Evolutionary conservation across 2,329 filamentous ascomycete genomes (phyloP).

Genomic region (Aureobasidium subglaciale): DNA sequence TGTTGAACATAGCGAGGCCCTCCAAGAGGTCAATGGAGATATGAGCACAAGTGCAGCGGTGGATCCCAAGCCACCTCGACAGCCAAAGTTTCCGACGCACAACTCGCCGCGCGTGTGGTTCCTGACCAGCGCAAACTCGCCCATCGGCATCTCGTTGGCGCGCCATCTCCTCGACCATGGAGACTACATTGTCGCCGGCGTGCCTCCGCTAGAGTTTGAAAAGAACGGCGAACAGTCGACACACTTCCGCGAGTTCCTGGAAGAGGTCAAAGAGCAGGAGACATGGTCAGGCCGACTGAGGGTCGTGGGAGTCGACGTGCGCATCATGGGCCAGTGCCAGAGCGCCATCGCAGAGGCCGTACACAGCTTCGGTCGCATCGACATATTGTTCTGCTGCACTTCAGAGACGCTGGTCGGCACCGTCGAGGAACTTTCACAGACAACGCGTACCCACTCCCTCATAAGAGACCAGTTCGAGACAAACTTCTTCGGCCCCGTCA

Average conservation of each 20-base stretch:
- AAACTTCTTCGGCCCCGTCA: constrained; percentile 92
- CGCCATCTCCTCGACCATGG: constrained; percentile 80
- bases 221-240: constrained; percentile 59
- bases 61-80: constrained; percentile 27
- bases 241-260: constrained; percentile 73
- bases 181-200: constrained; percentile 79
- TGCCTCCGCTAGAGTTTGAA: constrained; percentile 72
- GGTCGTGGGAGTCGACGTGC: constrained; percentile 52
- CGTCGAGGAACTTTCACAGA: constrained; percentile 80
- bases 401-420: constrained; percentile 85
- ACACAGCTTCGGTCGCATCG: constrained; percentile 74
- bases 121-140: constrained; percentile 77
- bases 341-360: constrained; percentile 83
- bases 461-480: constrained; percentile 88
- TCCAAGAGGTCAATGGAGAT: constrained; percentile 1
- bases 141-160: constrained; percentile 74
- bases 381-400: constrained; percentile 84
- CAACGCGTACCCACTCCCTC: constrained; percentile 64
- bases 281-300: constrained; percentile 75
- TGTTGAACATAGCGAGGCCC: too few relatives aligned
- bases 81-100: constrained; percentile 52
- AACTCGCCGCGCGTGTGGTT: constrained; percentile 81
- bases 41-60: constrained; percentile 5
- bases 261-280: constrained; percentile 52
- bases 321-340: constrained; percentile 64